Evolutionary conservation across 2,329 filamentous ascomycete species (phyloP).

Genomic region (Gaeumannomyces sp.): DNA sequence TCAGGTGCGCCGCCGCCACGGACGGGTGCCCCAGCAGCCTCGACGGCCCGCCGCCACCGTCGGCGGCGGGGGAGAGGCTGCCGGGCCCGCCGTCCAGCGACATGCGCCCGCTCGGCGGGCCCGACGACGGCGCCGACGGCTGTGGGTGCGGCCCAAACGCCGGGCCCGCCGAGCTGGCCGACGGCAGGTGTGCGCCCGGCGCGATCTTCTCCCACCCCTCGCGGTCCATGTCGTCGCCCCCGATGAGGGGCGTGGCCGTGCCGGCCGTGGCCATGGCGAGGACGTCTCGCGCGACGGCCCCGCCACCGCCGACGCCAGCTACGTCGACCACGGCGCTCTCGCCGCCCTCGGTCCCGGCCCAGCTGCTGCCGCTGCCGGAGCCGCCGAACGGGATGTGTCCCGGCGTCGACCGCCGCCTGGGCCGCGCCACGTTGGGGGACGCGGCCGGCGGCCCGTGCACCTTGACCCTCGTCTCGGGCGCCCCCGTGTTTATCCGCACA

Average conservation of each 20-base stretch:
- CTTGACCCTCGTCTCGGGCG: background rate
- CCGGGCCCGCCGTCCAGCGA: slow-evolving; percentile 12
- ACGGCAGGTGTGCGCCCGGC: slow-evolving; percentile 14
- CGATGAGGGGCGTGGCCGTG: slow-evolving; percentile 2
- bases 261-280: slow-evolving; percentile 2
- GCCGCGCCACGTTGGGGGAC: slow-evolving; percentile 3
- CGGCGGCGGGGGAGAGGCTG: slow-evolving; percentile 13
- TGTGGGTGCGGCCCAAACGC: background rate
- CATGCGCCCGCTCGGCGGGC: slow-evolving; percentile 14
- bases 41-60: slow-evolving; percentile 20
- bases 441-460: background rate
- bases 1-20: slow-evolving; percentile 38
- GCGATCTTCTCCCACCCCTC: slow-evolving; percentile 32
- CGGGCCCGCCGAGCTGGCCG: background rate
- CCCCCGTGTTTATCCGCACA: slow-evolving; percentile 11
- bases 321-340: background rate
- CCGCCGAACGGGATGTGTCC: background rate
- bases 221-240: slow-evolving; percentile 18
- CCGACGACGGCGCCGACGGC: slow-evolving; percentile 7
- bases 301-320: background rate
- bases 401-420: slow-evolving; percentile 3
- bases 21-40: slow-evolving; percentile 2
- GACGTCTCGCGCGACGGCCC: too few species aligned
- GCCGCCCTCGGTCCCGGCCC: background rate
- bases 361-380: background rate